Evolutionary conservation across 345 rosid genomes (phyloP).

Genomic region (Eucalyptus polybractea): DNA sequence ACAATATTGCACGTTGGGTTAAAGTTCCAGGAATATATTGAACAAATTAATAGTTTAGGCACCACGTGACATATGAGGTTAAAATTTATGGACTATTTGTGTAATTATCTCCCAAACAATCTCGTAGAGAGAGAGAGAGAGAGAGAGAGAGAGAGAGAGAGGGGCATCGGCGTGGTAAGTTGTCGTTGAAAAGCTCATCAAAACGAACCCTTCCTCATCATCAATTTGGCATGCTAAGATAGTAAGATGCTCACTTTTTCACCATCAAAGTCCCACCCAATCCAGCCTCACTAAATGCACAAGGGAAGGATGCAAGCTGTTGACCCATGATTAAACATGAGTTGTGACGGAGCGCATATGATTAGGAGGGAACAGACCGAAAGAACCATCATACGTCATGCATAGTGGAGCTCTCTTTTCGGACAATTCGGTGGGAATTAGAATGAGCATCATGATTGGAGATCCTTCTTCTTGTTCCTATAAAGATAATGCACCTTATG

Average conservation of each 20-base stretch:
- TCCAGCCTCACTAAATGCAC: not conserved
- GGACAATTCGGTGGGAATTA: not conserved
- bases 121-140: not conserved
- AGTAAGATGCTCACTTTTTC: not conserved
- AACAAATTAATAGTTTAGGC: not conserved
- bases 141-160: not conserved
- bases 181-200: not conserved
- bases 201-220: not conserved
- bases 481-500: not conserved
- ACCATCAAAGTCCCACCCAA: not conserved
- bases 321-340: not conserved
- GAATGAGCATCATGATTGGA: not conserved
- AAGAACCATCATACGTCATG: not conserved
- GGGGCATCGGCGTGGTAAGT: not conserved
- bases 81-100: not conserved
- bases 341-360: not conserved
- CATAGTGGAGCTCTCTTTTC: not conserved
- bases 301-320: not conserved
- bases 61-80: rapidly evolving
- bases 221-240: not conserved
- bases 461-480: not conserved
- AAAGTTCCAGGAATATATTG: rapidly evolving
- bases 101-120: not conserved
- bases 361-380: not conserved
- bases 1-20: rapidly evolving